Conservation (phyloP, 805 yeast species). For the Peterozyma xylosa region DNA sequence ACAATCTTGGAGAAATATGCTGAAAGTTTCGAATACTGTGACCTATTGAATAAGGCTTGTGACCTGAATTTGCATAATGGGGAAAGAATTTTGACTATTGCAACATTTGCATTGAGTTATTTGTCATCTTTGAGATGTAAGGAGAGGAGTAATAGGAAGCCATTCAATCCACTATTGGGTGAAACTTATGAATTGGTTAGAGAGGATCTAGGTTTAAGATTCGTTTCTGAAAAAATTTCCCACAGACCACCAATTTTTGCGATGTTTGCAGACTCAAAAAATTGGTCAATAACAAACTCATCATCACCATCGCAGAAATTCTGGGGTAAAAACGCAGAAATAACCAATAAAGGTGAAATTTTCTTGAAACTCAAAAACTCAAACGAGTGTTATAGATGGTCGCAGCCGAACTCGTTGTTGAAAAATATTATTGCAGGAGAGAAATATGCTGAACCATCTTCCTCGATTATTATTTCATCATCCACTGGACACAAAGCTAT, state of each 20-base stretch:
- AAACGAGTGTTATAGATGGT: slow-evolving; percentile 76
- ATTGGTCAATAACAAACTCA: slow-evolving; percentile 63
- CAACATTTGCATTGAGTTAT: slow-evolving; percentile 76
- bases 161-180: slow-evolving; percentile 90
- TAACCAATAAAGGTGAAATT: slow-evolving; percentile 66
- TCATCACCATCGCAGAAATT: slow-evolving; percentile 77
- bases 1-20: slow-evolving; percentile 73
- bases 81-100: slow-evolving; percentile 57
- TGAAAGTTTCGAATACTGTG: slow-evolving; percentile 73
- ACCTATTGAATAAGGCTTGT: slow-evolving; percentile 58
- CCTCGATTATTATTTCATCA: slow-evolving; percentile 57
- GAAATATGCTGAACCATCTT: slow-evolving; percentile 82
- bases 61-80: slow-evolving; percentile 37
- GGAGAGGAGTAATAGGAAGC: slow-evolving; percentile 75
- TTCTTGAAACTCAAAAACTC: slow-evolving; percentile 47
- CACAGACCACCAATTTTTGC: slow-evolving; percentile 90
- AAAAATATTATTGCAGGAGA: slow-evolving; percentile 93
- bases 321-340: slow-evolving; percentile 92
- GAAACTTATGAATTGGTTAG: slow-evolving; percentile 89
- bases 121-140: slow-evolving; percentile 67
- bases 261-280: slow-evolving; percentile 58
- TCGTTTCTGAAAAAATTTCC: slow-evolving; percentile 76
- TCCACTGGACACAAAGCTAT: slow-evolving; percentile 64
- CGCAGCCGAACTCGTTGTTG: slow-evolving; percentile 73
- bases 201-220: slow-evolving; percentile 70